These are phyloP conservation scores for Cryptococcus neoformans DNA, from an alignment of 1,284 basidiomycete species.

Conservation along the genomic window DNA sequence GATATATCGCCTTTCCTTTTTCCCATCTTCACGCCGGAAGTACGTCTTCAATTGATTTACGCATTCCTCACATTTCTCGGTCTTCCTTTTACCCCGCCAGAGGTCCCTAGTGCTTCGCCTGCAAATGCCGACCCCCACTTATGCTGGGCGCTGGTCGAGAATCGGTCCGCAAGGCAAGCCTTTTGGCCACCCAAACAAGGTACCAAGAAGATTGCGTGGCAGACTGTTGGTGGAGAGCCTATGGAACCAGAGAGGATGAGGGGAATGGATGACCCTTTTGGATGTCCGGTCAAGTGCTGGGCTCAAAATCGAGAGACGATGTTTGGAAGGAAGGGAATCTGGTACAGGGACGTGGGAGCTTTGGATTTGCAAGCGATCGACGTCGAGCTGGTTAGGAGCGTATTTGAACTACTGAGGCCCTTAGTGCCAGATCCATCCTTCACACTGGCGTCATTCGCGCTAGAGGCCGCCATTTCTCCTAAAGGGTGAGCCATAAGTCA, in stretches of 20 bases:
- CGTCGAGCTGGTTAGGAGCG: conserved; percentile 34
- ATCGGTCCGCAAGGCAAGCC: conserved; percentile 24
- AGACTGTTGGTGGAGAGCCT: conserved; percentile 45
- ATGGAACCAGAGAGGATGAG: conserved; percentile 43
- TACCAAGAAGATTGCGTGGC: conserved; percentile 25
- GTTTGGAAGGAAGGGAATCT: conserved; percentile 20
- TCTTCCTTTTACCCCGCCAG: conserved; percentile 54
- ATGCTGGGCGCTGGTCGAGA: conserved; percentile 21
- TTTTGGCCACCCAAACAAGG: conserved; percentile 28
- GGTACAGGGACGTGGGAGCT: conserved; percentile 44
- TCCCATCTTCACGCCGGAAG: conserved; percentile 55
- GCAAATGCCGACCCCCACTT: conserved; percentile 49
- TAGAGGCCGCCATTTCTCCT: conserved; percentile 36
- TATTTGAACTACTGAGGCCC: conserved; percentile 26
- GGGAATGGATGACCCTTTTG: conserved; percentile 22
- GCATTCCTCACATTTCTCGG: conserved; percentile 75
- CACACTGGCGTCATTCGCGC: conserved; percentile 43
- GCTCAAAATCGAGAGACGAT: conserved; percentile 20
- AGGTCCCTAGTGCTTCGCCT: conserved; percentile 44
- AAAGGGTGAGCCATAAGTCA: conserved; percentile 26
- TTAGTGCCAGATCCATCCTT: conserved; percentile 45
- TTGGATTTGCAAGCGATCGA: conserved; percentile 35
- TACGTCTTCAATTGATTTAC: conserved; percentile 64
- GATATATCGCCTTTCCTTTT: conserved; percentile 73
- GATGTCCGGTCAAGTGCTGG: conserved; percentile 38